These are phyloP conservation scores for Purpureocillium lavendulum DNA, from an alignment of 2,329 filamentous ascomycete species.

Conservation along the genomic window DNA sequence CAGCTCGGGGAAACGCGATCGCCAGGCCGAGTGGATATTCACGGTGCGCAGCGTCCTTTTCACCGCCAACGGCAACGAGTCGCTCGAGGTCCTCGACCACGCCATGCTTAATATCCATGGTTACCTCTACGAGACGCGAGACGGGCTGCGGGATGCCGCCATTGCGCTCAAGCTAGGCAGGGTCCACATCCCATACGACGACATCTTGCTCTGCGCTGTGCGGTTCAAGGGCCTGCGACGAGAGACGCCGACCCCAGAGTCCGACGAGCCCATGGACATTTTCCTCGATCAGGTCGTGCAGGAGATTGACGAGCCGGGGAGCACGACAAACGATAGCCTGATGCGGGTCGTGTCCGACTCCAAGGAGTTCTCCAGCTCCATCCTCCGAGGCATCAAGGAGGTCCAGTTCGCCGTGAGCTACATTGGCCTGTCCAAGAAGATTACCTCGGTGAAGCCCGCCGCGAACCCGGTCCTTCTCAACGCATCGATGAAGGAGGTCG, in stretches of 20 bases:
- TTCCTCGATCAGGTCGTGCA: constrained; percentile 66
- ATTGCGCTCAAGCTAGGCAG: constrained; percentile 86
- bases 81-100: constrained; percentile 82
- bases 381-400: constrained; percentile 88
- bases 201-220: constrained; percentile 57
- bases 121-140: constrained; percentile 73
- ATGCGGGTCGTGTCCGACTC: constrained; percentile 84
- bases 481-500: constrained; percentile 91
- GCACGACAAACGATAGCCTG: constrained; percentile 50
- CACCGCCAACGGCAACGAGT: constrained; percentile 74
- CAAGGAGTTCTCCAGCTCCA: constrained; percentile 83
- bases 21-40: constrained; percentile 89
- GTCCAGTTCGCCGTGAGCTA: constrained; percentile 93
- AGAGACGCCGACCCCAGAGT: constrained; percentile 24
- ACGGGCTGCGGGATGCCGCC: constrained; percentile 83
- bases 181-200: constrained; percentile 84
- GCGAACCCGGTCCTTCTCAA: constrained; percentile 73
- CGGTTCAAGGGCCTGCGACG: constrained; percentile 40
- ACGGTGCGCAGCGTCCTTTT: constrained; percentile 81
- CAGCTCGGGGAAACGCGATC: constrained; percentile 42
- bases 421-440: constrained; percentile 74
- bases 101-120: constrained; percentile 87
- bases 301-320: constrained; percentile 64
- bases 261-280: constrained; percentile 45
- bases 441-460: constrained; percentile 58